Conservation (phyloP, 148 eudicot species). For the Polygonum aviculare region DNA sequence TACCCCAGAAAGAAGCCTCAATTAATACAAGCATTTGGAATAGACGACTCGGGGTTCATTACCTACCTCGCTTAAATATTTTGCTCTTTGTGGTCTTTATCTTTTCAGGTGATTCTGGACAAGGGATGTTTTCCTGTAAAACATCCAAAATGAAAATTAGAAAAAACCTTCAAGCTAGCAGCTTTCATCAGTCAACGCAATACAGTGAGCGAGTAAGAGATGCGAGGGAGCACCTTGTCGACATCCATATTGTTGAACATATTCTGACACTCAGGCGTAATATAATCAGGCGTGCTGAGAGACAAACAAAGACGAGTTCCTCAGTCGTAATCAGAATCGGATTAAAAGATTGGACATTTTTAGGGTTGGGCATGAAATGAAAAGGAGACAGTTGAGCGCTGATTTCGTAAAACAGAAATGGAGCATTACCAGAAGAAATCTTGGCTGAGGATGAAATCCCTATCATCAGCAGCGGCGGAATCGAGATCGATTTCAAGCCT, state of each 20-base stretch:
- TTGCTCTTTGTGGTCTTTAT: conserved; percentile 46
- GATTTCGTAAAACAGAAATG: background rate
- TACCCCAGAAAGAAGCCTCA: background rate
- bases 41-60: background rate
- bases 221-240: conserved; percentile 33
- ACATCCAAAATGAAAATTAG: background rate
- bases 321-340: background rate
- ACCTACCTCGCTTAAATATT: conserved; percentile 46
- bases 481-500: conserved; percentile 10
- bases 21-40: background rate
- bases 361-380: conserved; percentile 2
- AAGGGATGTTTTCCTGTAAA: conserved; percentile 49
- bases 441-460: conserved; percentile 71
- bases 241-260: conserved; percentile 43
- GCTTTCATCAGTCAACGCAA: background rate
- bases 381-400: background rate
- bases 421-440: conserved; percentile 79
- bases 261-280: conserved; percentile 68
- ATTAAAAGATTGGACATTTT: background rate
- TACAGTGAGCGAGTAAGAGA: background rate
- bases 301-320: background rate
- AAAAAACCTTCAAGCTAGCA: background rate
- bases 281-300: conserved; percentile 83
- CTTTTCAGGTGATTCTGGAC: conserved; percentile 86
- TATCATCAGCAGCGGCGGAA: conserved; percentile 34